These are phyloP conservation scores for Botryotinia calthae DNA, from an alignment of 2,329 filamentous ascomycete genomes.

Conservation along the genomic window DNA sequence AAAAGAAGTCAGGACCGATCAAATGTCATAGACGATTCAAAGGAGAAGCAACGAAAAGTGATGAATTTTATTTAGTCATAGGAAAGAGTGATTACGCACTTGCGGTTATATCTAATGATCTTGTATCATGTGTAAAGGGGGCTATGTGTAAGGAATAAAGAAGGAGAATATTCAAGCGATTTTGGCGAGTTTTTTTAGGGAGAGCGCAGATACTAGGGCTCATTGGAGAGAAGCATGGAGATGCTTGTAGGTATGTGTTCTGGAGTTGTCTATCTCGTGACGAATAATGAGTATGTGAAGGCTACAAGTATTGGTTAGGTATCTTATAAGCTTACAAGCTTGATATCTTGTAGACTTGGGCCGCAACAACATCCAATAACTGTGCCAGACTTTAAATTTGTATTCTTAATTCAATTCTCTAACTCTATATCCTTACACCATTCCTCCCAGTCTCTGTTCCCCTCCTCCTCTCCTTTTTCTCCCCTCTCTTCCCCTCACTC, in stretches of 20 bases:
- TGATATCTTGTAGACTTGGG: no score
- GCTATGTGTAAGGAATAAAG: background rate
- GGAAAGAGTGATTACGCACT: no score
- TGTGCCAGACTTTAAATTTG: background rate
- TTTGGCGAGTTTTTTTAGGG: background rate
- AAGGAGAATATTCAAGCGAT: background rate
- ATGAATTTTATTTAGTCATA: no score
- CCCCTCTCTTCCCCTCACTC: background rate
- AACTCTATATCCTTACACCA: background rate
- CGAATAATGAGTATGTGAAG: background rate
- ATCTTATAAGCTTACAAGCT: no score
- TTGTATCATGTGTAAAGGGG: background rate
- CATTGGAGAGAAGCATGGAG: background rate
- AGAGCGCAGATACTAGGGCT: fast-evolving
- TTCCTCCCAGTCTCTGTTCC: background rate
- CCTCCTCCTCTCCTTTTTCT: background rate
- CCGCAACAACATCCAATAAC: background rate
- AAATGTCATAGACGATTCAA: no score
- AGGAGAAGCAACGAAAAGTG: no score
- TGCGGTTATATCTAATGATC: no score
- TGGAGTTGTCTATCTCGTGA: no score
- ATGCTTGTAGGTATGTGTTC: background rate
- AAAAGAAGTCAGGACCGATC: no score
- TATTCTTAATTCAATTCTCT: background rate
- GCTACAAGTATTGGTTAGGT: no score